Evolutionary conservation across 2,329 filamentous ascomycete genomes (phyloP), one percentile per base, ranked within the genome.

Genomic region (Neophaeococcomyces aloes): DNA sequence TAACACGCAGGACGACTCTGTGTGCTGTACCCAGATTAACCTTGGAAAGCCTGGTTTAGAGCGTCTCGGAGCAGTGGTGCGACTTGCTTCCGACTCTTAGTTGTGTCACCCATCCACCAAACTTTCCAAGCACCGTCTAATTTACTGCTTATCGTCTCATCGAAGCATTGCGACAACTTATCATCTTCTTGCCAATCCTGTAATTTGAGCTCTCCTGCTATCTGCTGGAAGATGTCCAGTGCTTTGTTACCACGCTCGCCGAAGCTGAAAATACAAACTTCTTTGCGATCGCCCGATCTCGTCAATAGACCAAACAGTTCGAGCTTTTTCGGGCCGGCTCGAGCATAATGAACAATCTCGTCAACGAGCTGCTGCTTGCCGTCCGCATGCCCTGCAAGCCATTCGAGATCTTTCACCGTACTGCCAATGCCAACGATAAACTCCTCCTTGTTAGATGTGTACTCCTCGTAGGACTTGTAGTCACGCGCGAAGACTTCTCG

Each of bases 61-160:
- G 68, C 67, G 50, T 68, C 65, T 50, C 76, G 67, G 39, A 80
- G 53, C 55, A 80, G 54, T 41, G 78, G 78, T 13, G 70, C 78
- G 38, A 81, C 75, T 61, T 74, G 72, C 60, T 81, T 81, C 50
- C 78, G 67, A 56, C 76, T 81, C 48, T 75, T 73, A 35, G 68
- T 67, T 33, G 76, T 61, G 48, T 77, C 69, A 13, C 61, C 63
- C 58, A 80, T 76, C 51, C 66, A 61, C 76, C 76, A 81, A 3
- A 75, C 56, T 39, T 63, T 67, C 48, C 65, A 65, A 62, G 64
- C 49, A 7, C 52, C 52, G 21, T 53, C 34, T 10, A 47, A 40
- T 3, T 50, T 39, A 23, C 38, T 14, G 11, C 39, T 45, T 14
- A 49, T 40, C 30, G 49, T 46, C 13, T 53, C 46, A n/a, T 48